These are phyloP conservation scores for Xylaria nigripes DNA, from an alignment of 495 filamentous ascomycete species.

Conservation along the genomic window DNA sequence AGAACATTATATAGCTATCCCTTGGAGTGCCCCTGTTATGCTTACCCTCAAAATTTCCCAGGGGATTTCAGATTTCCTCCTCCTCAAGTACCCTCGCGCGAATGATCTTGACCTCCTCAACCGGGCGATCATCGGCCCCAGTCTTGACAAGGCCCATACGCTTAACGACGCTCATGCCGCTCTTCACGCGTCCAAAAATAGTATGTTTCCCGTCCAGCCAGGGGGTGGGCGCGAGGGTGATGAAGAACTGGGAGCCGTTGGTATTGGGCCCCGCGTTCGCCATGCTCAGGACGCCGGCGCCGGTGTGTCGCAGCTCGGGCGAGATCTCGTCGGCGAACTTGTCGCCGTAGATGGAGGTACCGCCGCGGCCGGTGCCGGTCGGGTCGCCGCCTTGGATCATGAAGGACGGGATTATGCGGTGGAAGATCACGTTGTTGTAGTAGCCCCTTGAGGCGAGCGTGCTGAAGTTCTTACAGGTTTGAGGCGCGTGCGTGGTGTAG, in stretches of 20 bases:
- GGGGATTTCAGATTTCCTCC: neutral
- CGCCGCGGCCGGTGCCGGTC: conserved; percentile 90
- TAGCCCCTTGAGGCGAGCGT: conserved; percentile 73
- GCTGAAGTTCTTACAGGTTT: conserved; percentile 83
- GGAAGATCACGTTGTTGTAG: conserved; percentile 79
- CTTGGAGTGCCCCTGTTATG: neutral
- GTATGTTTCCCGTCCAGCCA: conserved; percentile 98
- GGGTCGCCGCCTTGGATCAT: conserved; percentile 97
- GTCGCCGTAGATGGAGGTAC: conserved; percentile 82
- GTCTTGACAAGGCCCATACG: conserved; percentile 90
- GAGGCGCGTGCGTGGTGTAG: conserved; percentile 47
- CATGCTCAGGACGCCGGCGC: conserved; percentile 90
- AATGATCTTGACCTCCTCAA: conserved; percentile 76
- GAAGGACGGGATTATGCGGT: conserved; percentile 92
- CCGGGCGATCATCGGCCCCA: conserved; percentile 66
- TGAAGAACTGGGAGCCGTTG: conserved; percentile 82
- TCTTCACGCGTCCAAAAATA: conserved; percentile 89
- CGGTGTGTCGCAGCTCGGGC: conserved; percentile 76
- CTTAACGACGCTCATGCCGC: conserved; percentile 72
- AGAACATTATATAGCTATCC: neutral
- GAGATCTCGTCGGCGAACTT: conserved; percentile 91
- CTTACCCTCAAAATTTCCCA: neutral
- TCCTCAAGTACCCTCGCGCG: conserved; percentile 51
- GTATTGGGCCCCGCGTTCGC: conserved; percentile 92
- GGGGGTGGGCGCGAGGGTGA: conserved; percentile 89